These are phyloP conservation scores for Pythium aquatile DNA, from an alignment of 352 stramenopile genomes.

Conservation along the genomic window DNA sequence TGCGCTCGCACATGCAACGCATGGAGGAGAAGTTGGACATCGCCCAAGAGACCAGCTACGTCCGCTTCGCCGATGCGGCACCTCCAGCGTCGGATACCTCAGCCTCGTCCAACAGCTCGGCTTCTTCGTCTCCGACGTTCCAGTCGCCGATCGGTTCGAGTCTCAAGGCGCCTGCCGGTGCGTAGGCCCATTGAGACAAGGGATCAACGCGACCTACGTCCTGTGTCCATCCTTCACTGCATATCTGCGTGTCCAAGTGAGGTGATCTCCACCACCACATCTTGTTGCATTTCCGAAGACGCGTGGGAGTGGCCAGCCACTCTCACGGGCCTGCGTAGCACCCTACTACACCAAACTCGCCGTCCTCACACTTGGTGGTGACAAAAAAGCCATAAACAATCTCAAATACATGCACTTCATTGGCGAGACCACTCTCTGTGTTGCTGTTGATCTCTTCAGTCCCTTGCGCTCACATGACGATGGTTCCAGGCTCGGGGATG, in stretches of 20 bases:
- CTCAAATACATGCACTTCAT: slow-evolving; percentile 11
- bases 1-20: slow-evolving; percentile 55
- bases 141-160: slow-evolving; percentile 6
- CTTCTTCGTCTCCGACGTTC: slow-evolving; percentile 24
- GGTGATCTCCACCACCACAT: not conserved
- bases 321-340: slow-evolving; percentile 4
- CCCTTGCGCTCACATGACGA: slow-evolving; percentile 69
- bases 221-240: not conserved
- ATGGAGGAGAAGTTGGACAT: slow-evolving; percentile 60
- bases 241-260: not conserved
- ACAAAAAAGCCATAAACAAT: slow-evolving; percentile 7
- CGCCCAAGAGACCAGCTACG: slow-evolving; percentile 43
- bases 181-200: not conserved
- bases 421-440: not conserved
- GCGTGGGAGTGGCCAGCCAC: not conserved
- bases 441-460: not conserved
- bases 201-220: too few species aligned
- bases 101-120: slow-evolving; percentile 46
- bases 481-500: slow-evolving; percentile 83
- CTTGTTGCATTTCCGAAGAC: not conserved
- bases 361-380: slow-evolving; percentile 20
- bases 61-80: slow-evolving; percentile 24
- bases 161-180: not conserved
- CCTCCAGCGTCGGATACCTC: slow-evolving; percentile 45
- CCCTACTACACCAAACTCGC: slow-evolving; percentile 12